Evolutionary conservation across 768 basidiomycete species (phyloP).

Genomic region (Phaeotremella skinneri): DNA sequence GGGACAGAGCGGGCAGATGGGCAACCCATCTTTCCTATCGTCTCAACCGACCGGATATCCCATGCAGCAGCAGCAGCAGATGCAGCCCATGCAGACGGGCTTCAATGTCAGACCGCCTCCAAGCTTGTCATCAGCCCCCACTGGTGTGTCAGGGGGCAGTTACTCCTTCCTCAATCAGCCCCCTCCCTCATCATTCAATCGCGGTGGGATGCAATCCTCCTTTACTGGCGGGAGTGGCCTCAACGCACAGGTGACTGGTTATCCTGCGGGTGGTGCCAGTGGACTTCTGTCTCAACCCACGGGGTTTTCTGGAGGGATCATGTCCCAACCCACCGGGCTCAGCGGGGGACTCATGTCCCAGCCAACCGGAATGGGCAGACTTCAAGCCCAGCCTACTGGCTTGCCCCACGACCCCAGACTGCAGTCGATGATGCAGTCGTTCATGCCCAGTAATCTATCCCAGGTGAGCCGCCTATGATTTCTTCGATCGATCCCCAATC

Average conservation of each 20-base stretch:
- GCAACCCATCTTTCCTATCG: constrained; percentile 20
- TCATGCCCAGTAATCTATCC: constrained; percentile 66
- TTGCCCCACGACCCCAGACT: constrained; percentile 64
- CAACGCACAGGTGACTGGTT: constrained; percentile 65
- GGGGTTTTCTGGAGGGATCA: constrained; percentile 24
- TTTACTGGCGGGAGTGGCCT: constrained; percentile 23
- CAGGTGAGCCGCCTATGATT: constrained; percentile 34
- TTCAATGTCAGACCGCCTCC: constrained; percentile 19
- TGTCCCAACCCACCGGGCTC: constrained; percentile 21
- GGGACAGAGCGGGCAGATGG: constrained; percentile 11
- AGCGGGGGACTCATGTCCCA: constrained; percentile 29
- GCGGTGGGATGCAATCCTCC: constrained; percentile 5
- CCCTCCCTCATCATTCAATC: constrained; percentile 32
- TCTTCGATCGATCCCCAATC: background rate
- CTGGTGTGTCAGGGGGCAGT: constrained; percentile 19
- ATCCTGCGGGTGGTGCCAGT: constrained; percentile 50
- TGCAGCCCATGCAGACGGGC: constrained; percentile 23
- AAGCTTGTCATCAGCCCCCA: constrained; percentile 21
- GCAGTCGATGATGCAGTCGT: constrained; percentile 83
- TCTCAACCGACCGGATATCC: constrained; percentile 27
- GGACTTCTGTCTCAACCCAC: constrained; percentile 40
- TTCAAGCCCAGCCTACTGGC: constrained; percentile 47
- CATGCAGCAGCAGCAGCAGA: constrained; percentile 3
- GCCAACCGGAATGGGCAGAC: constrained; percentile 13
- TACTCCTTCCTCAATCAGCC: constrained; percentile 41